These are phyloP conservation scores for Ogataea dorogensis DNA, from an alignment of 805 yeast genomes.

Conservation along the genomic window DNA sequence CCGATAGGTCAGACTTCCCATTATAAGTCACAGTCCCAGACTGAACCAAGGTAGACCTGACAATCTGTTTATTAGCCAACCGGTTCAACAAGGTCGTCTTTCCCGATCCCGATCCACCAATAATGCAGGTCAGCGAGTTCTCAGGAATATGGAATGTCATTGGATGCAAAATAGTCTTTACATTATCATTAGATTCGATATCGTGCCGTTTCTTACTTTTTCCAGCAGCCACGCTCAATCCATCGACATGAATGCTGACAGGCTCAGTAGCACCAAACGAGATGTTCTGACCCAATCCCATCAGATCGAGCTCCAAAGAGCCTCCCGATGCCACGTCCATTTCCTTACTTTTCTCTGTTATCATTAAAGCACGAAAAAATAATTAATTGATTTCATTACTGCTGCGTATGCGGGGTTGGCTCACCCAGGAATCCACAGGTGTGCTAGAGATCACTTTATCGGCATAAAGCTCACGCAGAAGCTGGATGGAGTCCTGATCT, in stretches of 20 bases:
- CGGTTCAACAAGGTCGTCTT: conserved; percentile 77
- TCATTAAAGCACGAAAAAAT: no score
- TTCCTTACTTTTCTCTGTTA: not conserved
- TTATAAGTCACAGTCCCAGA: conserved; percentile 47
- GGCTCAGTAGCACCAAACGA: conserved; percentile 24
- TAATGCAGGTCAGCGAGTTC: conserved; percentile 70
- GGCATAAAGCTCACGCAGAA: conserved; percentile 15
- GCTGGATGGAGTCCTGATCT: conserved; percentile 21
- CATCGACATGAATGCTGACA: conserved; percentile 27
- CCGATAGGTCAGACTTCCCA: conserved; percentile 27
- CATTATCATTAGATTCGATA: conserved; percentile 16
- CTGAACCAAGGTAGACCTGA: conserved; percentile 31
- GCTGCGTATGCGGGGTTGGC: conserved; percentile 18
- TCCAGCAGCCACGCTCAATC: conserved; percentile 20
- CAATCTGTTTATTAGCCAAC: conserved; percentile 47
- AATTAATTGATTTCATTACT: no score
- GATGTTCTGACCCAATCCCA: conserved; percentile 7
- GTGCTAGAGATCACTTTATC: conserved; percentile 14
- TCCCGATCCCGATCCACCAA: conserved; percentile 89
- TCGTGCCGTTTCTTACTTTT: not conserved
- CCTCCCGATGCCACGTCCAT: not conserved
- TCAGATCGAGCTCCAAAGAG: not conserved
- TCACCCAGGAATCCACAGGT: conserved; percentile 17
- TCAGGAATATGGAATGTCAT: conserved; percentile 59
- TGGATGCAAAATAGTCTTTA: conserved; percentile 43